Base-by-base conservation (phyloP, 768 basidiomycete species). In the Dentipellis sp. region DNA sequence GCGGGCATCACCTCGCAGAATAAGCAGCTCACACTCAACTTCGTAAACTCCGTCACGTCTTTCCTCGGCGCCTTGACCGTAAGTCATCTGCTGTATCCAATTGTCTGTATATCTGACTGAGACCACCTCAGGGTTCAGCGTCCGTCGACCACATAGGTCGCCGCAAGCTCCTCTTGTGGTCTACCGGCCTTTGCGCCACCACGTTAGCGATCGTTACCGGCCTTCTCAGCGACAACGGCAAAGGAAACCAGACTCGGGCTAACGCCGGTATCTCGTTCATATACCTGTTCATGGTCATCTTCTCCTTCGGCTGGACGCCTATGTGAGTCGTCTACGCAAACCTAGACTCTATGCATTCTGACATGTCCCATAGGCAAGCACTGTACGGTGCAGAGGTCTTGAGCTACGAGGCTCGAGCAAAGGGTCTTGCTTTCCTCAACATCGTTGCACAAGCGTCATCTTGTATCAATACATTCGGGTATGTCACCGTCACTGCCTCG, bases 221-320 rank as follows among this genome's bases (percentile, higher is more conserved):
- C 1, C 67, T 82, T 7, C 68, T 81, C 17, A 74, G 75, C 62
- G 52, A 36, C 10, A 42, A 17, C 39, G 72, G 68, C 47, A 73
- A 58, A 1, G 49, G 50, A 16, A 66, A 65, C 56, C 58, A 62
- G 1, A 65, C 64, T 9, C 69, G 76, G 17, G 68, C 77, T 14
- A 79, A 74, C 59, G 78, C 79, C 2, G 80, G 79, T 2, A 78
- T 82, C 53, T 69, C 74, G 0, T 80, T 80, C 61, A 75, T 77
- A 19, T 77, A 72, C 61, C 60, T 78, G 54, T 78, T 78, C 66
- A 76, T 75, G 75, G 75, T 78, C 9, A 69, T 77, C 35, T 82
- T 74, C 64, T 78, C 77, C 4, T 77, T 78, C 60, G 79, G 79
- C 49, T 80, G 75, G 75, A 82, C 80, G 2, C 75, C 79, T 1